phyloP scores from a whole-genome alignment of 805 yeast species.

The Lachancea thermotolerans region DNA sequence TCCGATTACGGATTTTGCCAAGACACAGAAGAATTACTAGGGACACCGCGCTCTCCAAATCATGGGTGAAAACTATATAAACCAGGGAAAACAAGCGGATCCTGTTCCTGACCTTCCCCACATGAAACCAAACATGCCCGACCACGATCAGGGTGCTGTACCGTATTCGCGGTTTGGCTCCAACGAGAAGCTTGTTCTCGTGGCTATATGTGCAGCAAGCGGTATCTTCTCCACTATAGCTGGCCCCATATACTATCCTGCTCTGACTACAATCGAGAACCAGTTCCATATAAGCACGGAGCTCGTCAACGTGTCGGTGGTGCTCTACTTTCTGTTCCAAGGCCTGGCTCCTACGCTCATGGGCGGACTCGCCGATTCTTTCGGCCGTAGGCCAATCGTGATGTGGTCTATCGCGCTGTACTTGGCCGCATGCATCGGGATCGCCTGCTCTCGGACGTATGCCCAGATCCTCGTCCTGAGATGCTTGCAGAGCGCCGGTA shows the following conservation, averaged over 20 bases:
- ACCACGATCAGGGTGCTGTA: no score
- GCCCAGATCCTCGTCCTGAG: conserved; percentile 60
- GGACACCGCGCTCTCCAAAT: no score
- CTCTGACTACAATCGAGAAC: conserved; percentile 49
- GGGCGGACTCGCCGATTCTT: conserved; percentile 59
- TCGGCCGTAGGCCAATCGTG: conserved; percentile 68
- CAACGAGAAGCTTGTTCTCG: conserved; percentile 38
- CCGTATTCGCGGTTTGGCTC: conserved; percentile 42
- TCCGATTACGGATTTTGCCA: no score
- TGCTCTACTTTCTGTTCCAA: conserved; percentile 68
- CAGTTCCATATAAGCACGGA: conserved; percentile 52
- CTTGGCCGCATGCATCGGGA: conserved; percentile 55
- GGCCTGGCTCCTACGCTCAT: conserved; percentile 68
- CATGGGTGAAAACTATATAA: no score
- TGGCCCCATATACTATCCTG: conserved; percentile 77
- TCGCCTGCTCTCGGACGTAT: conserved; percentile 52
- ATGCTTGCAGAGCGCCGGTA: conserved; percentile 71
- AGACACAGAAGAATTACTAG: no score
- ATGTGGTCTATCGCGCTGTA: conserved; percentile 49
- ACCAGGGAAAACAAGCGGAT: background rate
- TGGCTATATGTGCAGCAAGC: conserved; percentile 36
- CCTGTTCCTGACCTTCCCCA: no score
- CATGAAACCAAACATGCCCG: background rate
- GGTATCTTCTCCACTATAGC: conserved; percentile 68
- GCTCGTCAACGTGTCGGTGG: conserved; percentile 62